These are phyloP conservation scores for Mallotus nudiflorus DNA, from an alignment of 345 rosid species.

Conservation along the genomic window DNA sequence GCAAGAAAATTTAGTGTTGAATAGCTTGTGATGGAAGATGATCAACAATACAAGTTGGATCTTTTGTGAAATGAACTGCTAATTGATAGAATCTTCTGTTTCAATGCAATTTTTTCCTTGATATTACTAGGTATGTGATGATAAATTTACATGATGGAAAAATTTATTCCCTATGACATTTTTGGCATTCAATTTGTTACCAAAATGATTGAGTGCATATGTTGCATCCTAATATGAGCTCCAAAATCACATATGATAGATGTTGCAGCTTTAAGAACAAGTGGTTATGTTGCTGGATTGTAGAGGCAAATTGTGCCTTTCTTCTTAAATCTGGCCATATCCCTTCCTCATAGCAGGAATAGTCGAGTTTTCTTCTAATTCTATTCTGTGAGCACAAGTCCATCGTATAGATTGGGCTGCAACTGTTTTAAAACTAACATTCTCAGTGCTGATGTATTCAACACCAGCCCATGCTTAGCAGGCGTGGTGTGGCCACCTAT, in stretches of 20 bases:
- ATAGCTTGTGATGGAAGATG: not conserved
- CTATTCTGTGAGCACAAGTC: not conserved
- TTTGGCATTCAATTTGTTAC: no score
- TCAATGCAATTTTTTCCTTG: not conserved
- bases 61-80: constrained; percentile 10
- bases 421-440: no score
- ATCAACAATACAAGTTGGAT: not conserved
- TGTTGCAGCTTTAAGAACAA: no score
- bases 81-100: not conserved
- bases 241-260: no score
- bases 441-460: not conserved
- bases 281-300: no score
- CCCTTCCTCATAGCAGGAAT: not conserved
- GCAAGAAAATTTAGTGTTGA: constrained; percentile 12
- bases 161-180: no score
- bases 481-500: not conserved
- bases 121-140: no score
- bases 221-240: no score
- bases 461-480: not conserved
- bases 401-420: not conserved
- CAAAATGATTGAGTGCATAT: no score
- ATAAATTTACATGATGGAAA: no score
- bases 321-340: no score
- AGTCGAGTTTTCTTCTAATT: not conserved
- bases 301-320: no score